Evolutionary conservation across 1,139 yeast species (phyloP).

Genomic region (Sugiyamaella japonica): DNA sequence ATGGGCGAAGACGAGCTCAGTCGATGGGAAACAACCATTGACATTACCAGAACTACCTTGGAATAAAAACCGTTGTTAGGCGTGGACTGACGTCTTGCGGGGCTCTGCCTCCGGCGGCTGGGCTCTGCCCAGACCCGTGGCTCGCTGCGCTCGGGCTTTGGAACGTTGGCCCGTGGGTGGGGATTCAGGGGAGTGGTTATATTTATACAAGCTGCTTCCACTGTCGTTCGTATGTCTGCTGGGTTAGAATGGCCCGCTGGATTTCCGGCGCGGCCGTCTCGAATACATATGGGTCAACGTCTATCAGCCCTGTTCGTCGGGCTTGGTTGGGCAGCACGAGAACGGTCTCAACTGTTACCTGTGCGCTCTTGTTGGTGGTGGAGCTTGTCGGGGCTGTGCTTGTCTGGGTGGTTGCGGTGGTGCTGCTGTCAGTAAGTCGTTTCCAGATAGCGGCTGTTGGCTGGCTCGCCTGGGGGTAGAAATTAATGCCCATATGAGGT

Average conservation of each 20-base stretch:
- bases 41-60: constrained; percentile 35
- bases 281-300: constrained; percentile 58
- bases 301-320: constrained; percentile 62
- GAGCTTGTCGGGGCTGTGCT: no score
- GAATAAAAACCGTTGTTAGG: no score
- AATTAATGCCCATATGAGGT: constrained; percentile 75
- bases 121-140: constrained; percentile 14
- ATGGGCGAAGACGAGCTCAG: constrained; percentile 31
- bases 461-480: constrained; percentile 75
- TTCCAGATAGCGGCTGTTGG: constrained; percentile 51
- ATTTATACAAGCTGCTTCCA: constrained; percentile 20
- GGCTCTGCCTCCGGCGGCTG: constrained; percentile 12
- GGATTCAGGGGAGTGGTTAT: background rate
- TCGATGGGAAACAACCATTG: constrained; percentile 45
- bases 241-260: constrained; percentile 61
- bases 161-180: background rate
- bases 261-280: constrained; percentile 58
- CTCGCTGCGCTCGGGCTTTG: constrained; percentile 3
- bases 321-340: constrained; percentile 45
- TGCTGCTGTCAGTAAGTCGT: constrained; percentile 34
- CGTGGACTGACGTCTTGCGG: no score
- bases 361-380: constrained; percentile 28
- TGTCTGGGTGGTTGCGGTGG: no score
- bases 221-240: constrained; percentile 55
- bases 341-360: constrained; percentile 53